A percentile compares a stretch with the other conserved stretches of the same genome.
Conservation (phyloP, 2,329 filamentous ascomycete species). For the Xylariaceae sp. region DNA sequence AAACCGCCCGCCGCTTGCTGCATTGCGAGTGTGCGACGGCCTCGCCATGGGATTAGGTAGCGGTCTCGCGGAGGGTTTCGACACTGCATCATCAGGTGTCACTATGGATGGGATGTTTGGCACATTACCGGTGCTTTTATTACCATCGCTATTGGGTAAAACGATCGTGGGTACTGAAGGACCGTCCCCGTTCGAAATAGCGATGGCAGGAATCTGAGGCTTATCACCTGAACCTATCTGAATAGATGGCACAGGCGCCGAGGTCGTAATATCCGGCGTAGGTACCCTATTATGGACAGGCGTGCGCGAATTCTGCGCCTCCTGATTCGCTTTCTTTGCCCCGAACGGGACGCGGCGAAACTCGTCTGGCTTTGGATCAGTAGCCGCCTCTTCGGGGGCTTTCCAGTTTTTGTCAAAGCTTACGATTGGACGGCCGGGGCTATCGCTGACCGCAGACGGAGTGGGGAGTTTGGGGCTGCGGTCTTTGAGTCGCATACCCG, state of each 20-base stretch:
- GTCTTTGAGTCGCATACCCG: conserved; percentile 81
- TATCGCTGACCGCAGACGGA: conserved; percentile 86
- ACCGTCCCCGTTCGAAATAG: conserved; percentile 37
- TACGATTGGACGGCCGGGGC: conserved; percentile 86
- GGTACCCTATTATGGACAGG: conserved; percentile 49
- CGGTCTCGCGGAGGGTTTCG: conserved; percentile 36
- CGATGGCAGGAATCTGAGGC: conserved; percentile 47
- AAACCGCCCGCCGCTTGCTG: conserved; percentile 37
- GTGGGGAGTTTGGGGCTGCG: conserved; percentile 82
- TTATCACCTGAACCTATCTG: conserved; percentile 39
- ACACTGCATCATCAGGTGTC: conserved; percentile 38
- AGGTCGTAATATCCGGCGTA: conserved; percentile 41
- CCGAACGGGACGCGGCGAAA: conserved; percentile 30
- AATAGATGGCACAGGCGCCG: conserved; percentile 40
- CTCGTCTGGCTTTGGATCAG: conserved; percentile 63
- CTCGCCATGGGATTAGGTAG: conserved; percentile 43
- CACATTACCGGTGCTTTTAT: neutral
- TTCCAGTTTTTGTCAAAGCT: conserved; percentile 88
- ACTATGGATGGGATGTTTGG: conserved; percentile 39
- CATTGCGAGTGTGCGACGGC: conserved; percentile 29
- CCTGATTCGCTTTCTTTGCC: conserved; percentile 27
- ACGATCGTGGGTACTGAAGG: conserved; percentile 39
- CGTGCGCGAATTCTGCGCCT: conserved; percentile 29
- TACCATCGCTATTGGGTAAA: conserved; percentile 30
- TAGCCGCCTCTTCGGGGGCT: conserved; percentile 62